Evolutionary conservation across 1,284 basidiomycete genomes (phyloP), one percentile per base, ranked within the genome.

Genomic region (Ceratobasidium sp.): DNA sequence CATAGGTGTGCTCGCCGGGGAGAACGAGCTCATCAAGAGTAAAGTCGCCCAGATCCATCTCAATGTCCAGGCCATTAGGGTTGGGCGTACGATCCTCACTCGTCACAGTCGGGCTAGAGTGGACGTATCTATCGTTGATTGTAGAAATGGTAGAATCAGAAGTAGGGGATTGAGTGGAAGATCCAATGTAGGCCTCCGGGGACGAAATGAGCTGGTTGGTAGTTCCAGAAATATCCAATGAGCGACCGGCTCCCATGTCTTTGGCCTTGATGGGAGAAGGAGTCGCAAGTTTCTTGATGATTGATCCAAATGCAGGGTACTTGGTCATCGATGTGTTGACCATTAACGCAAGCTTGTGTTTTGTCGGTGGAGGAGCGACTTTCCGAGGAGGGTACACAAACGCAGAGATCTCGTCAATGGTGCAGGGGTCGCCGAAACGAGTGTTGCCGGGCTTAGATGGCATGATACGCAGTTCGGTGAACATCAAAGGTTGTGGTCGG

Each of bases 1-100:
- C 57, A 26, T 59, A 59, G 6, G 28, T 12, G 28, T 10, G 6
- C 9, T 59, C 57, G 26, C 13, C 57, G 26, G 57, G 26, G 15
- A 59, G 28, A 28, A 15, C 6, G 57, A 59, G 26, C 12, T 59
- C 57, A 9, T 59, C 10, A 10, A 59, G 28, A 26, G 12, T 28
- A 26, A 59, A 33, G 28, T 59, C 57, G 57, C 57, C 57, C 9
- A 59, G 57, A 33, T 59, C 57, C 57, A 59, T 59, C 28, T 59
- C 57, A 10, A 33, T 26, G 13, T 59, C 57, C 26, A 26, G 7
- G 7, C 13, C n/a, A 9, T 28, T 26, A 10, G 13, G 23, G 13
- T 10, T 10, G 10, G 26, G 10, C 28, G 15, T 7, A 48, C 17
- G 17, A 26, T 59, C n/a, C 23, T 15, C n/a, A 26, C 17, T 17